Evolutionary conservation across 129 eudicot genomes (phyloP).

Genomic region (Tagetes erecta): DNA sequence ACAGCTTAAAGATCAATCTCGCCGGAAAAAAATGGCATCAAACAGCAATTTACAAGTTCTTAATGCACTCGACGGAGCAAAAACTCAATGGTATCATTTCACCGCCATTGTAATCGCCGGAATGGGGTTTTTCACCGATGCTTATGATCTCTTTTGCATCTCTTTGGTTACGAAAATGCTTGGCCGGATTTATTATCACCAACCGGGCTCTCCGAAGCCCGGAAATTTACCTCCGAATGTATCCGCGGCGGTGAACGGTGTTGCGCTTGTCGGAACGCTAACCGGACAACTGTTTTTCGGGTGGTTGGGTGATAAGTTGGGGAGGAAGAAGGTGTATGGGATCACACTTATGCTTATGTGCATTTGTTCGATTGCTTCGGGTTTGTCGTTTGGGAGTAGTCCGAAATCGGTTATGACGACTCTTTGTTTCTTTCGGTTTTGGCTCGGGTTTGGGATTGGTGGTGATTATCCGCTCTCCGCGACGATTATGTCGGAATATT

Average conservation of each 20-base stretch:
- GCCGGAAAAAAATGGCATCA: constrained; percentile 8
- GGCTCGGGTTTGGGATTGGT: constrained; percentile 64
- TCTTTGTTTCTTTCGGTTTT: constrained; percentile 57
- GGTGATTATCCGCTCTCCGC: constrained; percentile 59
- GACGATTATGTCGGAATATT: constrained; percentile 59
- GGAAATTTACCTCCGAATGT: constrained; percentile 51
- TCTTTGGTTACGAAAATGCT: constrained; percentile 56
- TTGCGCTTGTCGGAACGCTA: constrained; percentile 53
- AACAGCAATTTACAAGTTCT: constrained; percentile 42
- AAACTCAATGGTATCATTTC: constrained; percentile 65
- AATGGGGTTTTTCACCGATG: constrained; percentile 67
- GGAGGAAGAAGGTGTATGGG: constrained; percentile 55
- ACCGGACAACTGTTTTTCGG: constrained; percentile 55
- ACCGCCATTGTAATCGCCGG: constrained; percentile 60
- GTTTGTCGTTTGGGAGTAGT: constrained; percentile 46
- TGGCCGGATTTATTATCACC: constrained; percentile 52
- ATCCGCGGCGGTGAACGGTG: constrained; percentile 54
- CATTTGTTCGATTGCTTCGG: constrained; percentile 47
- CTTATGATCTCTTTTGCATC: constrained; percentile 60
- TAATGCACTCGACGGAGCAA: constrained; percentile 51
- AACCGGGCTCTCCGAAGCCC: constrained; percentile 45
- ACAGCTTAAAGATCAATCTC: neutral
- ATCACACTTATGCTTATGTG: constrained; percentile 59
- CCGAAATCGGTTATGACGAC: constrained; percentile 48
- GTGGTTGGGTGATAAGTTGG: constrained; percentile 56